Evolutionary conservation across 2,329 filamentous ascomycete species (phyloP).

Genomic region (Trichoderma aggressivum): DNA sequence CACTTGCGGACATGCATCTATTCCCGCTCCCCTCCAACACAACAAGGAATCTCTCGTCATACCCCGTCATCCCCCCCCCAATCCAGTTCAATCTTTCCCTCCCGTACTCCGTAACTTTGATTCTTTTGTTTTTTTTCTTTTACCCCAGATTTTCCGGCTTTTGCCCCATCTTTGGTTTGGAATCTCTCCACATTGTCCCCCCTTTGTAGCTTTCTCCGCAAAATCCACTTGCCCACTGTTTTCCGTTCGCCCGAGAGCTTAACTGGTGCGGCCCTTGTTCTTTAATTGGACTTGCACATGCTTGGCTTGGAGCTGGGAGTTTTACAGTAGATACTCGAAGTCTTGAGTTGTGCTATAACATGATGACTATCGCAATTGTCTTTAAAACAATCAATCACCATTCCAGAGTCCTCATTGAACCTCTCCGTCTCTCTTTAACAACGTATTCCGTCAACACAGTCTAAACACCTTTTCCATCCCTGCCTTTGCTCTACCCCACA

Average conservation of each 20-base stretch:
- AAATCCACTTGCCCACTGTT: background rate
- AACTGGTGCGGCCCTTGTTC: background rate
- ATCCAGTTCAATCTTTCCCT: background rate
- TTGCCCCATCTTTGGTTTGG: background rate
- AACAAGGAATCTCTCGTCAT: background rate
- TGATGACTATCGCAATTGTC: background rate
- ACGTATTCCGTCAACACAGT: background rate
- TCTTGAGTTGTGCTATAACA: background rate
- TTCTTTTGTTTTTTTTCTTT: background rate
- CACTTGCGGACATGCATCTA: background rate
- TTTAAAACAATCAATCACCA: background rate
- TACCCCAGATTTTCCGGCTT: background rate
- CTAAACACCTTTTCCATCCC: background rate
- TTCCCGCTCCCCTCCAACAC: background rate
- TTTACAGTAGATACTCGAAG: background rate
- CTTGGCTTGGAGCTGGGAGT: background rate
- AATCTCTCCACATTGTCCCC: background rate
- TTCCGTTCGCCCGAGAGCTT: constrained; percentile 6
- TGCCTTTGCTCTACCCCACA: background rate
- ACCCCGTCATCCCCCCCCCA: background rate
- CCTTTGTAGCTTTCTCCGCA: background rate
- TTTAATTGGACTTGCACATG: background rate
- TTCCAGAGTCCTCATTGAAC: background rate
- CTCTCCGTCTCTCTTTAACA: background rate
- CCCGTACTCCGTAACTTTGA: no score